These are phyloP conservation scores for Coffea canephora DNA, from an alignment of 257 asterid genomes.

Conservation along the genomic window DNA sequence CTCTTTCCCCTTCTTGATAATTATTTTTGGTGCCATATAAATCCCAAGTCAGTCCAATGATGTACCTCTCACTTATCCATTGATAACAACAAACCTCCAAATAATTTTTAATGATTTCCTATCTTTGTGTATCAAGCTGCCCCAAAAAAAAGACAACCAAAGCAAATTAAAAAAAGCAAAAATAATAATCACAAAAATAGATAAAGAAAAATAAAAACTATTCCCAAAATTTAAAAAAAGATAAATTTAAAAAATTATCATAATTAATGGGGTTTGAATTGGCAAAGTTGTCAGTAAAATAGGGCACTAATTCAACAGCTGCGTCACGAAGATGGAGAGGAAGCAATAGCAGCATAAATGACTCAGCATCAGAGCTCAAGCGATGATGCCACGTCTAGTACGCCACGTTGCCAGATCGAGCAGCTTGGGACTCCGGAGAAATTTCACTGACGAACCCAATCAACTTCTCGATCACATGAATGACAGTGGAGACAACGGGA, in stretches of 20 bases:
- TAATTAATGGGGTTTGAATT: constrained; percentile 73
- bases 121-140: not conserved
- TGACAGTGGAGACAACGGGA: constrained; percentile 36
- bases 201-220: too few species aligned
- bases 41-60: not conserved
- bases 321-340: constrained; percentile 46
- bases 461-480: constrained; percentile 40
- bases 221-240: too few species aligned
- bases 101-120: not conserved
- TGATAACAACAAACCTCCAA: not conserved
- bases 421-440: constrained; percentile 65
- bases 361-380: constrained; percentile 55
- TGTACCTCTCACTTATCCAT: not conserved
- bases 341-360: constrained; percentile 43
- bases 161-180: too few species aligned
- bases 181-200: too few species aligned
- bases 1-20: too few species aligned
- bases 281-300: constrained; percentile 79
- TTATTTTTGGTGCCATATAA: too few species aligned
- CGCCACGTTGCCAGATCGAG: constrained; percentile 74
- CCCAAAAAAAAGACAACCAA: too few species aligned
- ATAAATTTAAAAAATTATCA: constrained; percentile 31
- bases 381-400: constrained; percentile 80
- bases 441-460: constrained; percentile 55
- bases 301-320: constrained; percentile 60